Evolutionary conservation across 2,329 filamentous ascomycete genomes (phyloP).

Genomic region (Hypomyces rosellus): DNA sequence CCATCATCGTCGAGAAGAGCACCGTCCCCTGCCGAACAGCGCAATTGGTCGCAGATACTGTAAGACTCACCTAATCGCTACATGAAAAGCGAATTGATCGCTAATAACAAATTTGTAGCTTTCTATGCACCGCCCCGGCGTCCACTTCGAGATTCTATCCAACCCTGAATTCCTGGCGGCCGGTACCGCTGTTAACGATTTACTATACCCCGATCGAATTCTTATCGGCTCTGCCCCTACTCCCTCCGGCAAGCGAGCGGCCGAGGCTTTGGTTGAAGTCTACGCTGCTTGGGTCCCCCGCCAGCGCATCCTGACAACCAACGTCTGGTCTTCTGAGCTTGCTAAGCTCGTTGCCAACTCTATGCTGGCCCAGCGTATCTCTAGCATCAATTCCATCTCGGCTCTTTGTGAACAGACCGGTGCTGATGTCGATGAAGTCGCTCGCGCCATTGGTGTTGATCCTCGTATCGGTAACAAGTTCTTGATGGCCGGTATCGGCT

Average conservation of each 20-base stretch:
- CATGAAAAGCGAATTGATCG: slow-evolving; percentile 3
- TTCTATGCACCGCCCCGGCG: slow-evolving; percentile 52
- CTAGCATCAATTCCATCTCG: slow-evolving; percentile 75
- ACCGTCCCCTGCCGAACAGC: slow-evolving; percentile 74
- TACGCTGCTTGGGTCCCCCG: slow-evolving; percentile 67
- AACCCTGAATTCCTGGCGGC: slow-evolving; percentile 79
- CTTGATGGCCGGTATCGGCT: slow-evolving; percentile 68
- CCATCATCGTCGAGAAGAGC: slow-evolving; percentile 76
- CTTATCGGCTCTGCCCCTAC: slow-evolving; percentile 66
- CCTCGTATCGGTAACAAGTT: slow-evolving; percentile 66
- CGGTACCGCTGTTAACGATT: slow-evolving; percentile 66
- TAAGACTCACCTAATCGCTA: slow-evolving; percentile 30
- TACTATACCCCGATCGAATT: slow-evolving; percentile 65
- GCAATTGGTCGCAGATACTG: slow-evolving; percentile 61
- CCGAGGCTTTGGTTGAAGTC: slow-evolving; percentile 55
- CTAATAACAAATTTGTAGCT: slow-evolving; percentile 33
- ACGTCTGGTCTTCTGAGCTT: slow-evolving; percentile 72
- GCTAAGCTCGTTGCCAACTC: slow-evolving; percentile 75
- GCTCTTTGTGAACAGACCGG: slow-evolving; percentile 72
- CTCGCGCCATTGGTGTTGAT: slow-evolving; percentile 61
- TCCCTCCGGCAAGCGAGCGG: slow-evolving; percentile 53
- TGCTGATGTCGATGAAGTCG: slow-evolving; percentile 68
- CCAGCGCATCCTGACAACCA: slow-evolving; percentile 62
- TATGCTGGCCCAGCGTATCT: slow-evolving; percentile 73
- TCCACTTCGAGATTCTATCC: slow-evolving; percentile 68